Percentiles rank a stretch among this genome's conserved stretches.
These are phyloP conservation scores for Sporisorium sorghi DNA, from an alignment of 1,284 basidiomycete species.

Conservation along the genomic window DNA sequence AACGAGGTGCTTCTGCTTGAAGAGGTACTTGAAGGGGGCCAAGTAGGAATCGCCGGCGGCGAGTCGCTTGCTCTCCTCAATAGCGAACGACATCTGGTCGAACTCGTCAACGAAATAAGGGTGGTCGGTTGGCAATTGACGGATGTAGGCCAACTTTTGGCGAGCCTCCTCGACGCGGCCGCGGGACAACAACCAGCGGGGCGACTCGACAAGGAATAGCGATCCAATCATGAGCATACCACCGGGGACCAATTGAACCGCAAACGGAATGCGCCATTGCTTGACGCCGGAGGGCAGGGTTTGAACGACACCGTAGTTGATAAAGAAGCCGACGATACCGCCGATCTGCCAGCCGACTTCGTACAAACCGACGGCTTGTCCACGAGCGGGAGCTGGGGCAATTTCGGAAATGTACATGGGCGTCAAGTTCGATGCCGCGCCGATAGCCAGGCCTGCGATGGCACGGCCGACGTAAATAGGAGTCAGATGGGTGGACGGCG, in stretches of 20 bases:
- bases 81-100: slow-evolving; percentile 19
- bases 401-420: slow-evolving; percentile 70
- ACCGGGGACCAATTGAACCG: slow-evolving; percentile 74
- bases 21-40: slow-evolving; percentile 52
- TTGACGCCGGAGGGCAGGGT: slow-evolving; percentile 68
- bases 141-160: slow-evolving; percentile 53
- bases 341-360: slow-evolving; percentile 72
- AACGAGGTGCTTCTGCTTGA: slow-evolving; percentile 26
- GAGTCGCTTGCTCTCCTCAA: slow-evolving; percentile 11
- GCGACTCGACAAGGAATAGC: slow-evolving; percentile 74
- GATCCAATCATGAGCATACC: slow-evolving; percentile 69
- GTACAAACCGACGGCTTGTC: slow-evolving; percentile 73
- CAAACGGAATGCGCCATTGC: slow-evolving; percentile 74
- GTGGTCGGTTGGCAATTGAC: slow-evolving; percentile 58
- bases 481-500: slow-evolving; percentile 34
- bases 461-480: slow-evolving; percentile 68
- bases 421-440: slow-evolving; percentile 65
- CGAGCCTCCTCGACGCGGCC: slow-evolving; percentile 67
- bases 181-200: slow-evolving; percentile 76
- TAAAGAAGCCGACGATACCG: slow-evolving; percentile 67
- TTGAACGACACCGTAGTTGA: slow-evolving; percentile 71
- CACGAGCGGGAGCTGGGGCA: slow-evolving; percentile 72
- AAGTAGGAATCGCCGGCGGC: slow-evolving; percentile 38
- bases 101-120: slow-evolving; percentile 57
- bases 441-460: slow-evolving; percentile 70